These are phyloP conservation scores for Pythium sp. DNA, from an alignment of 352 stramenopile genomes.

Conservation along the genomic window DNA sequence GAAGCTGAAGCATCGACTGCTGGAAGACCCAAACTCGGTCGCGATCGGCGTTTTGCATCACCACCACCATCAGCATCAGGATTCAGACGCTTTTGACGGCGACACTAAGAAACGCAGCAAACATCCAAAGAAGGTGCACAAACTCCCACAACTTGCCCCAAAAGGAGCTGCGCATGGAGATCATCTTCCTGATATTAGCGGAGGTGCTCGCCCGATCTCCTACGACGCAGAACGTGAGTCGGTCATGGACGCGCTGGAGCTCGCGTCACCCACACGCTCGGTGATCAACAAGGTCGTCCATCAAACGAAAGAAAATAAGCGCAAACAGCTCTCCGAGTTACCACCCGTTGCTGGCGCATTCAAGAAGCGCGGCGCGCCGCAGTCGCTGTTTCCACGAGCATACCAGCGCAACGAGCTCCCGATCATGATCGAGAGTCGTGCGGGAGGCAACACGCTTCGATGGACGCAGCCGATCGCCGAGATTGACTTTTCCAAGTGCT, in stretches of 20 bases:
- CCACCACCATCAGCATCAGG: neutral
- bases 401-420: constrained; percentile 65
- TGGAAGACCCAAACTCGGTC: constrained; percentile 42
- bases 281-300: constrained; percentile 55
- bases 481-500: constrained; percentile 84
- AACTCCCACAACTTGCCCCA: constrained; percentile 13
- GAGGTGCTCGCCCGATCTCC: constrained; percentile 24
- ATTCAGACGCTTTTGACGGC: neutral
- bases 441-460: constrained; percentile 49
- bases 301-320: constrained; percentile 39
- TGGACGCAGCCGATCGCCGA: constrained; percentile 57
- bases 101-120: neutral
- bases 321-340: constrained; percentile 27
- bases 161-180: neutral
- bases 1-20: constrained; percentile 66
- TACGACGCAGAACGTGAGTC: constrained; percentile 47
- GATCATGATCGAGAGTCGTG: constrained; percentile 59
- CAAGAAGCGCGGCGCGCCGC: constrained; percentile 38
- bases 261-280: constrained; percentile 56
- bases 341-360: constrained; percentile 55
- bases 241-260: constrained; percentile 47
- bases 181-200: neutral
- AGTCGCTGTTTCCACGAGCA: constrained; percentile 53
- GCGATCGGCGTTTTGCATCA: constrained; percentile 41
- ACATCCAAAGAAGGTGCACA: constrained; percentile 42